Percentiles rank a stretch among this genome's conserved stretches.
Conservation (phyloP, 805 yeast species). For the Limtongozyma cylindracea region DNA sequence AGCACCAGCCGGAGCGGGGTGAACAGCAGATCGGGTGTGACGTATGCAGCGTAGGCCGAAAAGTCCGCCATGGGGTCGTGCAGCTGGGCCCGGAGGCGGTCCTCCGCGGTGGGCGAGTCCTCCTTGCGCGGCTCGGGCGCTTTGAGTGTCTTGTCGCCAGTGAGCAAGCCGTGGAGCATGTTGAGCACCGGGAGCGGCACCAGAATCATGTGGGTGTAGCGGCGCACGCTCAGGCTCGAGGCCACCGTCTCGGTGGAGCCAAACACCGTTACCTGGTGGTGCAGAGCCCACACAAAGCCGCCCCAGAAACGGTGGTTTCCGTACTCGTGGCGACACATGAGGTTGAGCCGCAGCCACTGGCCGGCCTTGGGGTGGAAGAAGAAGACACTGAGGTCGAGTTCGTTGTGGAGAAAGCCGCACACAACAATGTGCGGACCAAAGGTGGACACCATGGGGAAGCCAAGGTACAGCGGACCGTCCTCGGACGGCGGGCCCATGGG, state of each 20-base stretch:
- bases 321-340: constrained; percentile 22
- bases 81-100: constrained; percentile 1
- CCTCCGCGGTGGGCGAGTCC: constrained; percentile 1
- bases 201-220: constrained; percentile 19
- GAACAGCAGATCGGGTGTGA: constrained; percentile 44
- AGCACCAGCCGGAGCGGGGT: constrained; percentile 45
- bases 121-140: background rate
- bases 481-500: no score
- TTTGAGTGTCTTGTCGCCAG: no score
- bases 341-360: constrained; percentile 39
- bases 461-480: no score
- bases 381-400: constrained; percentile 19
- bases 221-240: constrained; percentile 20
- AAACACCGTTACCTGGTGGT: constrained; percentile 38
- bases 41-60: constrained; percentile 49
- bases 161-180: no score
- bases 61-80: constrained; percentile 12
- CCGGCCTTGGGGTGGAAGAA: constrained; percentile 25
- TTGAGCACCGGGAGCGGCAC: constrained; percentile 31
- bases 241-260: constrained; percentile 23
- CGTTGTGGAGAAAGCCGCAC: constrained; percentile 28
- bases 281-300: constrained; percentile 54
- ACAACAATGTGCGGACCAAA: constrained; percentile 44
- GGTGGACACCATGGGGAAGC: constrained; percentile 33
- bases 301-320: constrained; percentile 39